Evolutionary conservation across 148 eudicot species (phyloP).

Genomic region (Amaranthus palmeri): DNA sequence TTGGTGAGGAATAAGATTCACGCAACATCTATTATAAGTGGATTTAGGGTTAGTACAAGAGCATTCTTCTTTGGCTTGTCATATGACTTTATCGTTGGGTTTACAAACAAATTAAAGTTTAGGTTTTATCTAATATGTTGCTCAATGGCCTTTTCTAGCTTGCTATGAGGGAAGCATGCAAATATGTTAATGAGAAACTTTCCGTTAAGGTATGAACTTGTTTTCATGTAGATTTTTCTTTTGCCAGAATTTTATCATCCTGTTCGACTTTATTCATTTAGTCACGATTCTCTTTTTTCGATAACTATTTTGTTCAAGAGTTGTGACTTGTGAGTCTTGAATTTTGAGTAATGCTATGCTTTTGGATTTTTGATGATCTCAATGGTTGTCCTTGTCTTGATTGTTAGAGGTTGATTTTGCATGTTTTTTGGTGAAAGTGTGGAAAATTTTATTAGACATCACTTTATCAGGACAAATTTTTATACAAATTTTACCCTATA

Average conservation of each 20-base stretch:
- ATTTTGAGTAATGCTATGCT: no score
- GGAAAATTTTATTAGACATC: no score
- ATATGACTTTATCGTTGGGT: neutral
- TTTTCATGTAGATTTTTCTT: neutral
- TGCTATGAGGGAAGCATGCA: conserved; percentile 99
- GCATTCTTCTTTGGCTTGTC: neutral
- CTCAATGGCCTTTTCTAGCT: conserved; percentile 44
- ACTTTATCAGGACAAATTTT: no score
- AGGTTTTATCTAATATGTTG: neutral
- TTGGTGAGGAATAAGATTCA: conserved; percentile 93
- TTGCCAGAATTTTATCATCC: neutral
- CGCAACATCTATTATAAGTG: conserved; percentile 89
- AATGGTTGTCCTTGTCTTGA: no score
- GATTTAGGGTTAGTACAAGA: conserved; percentile 61
- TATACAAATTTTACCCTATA: no score
- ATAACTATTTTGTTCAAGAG: no score
- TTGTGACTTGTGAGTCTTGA: no score
- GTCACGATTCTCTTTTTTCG: no score
- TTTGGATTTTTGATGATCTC: no score
- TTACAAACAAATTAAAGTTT: neutral
- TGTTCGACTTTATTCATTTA: neutral
- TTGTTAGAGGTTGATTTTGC: no score
- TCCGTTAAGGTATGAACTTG: conserved; percentile 62
- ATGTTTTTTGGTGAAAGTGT: no score
- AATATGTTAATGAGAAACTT: conserved; percentile 92